These are phyloP conservation scores for Rosa lucieae DNA, from an alignment of 306 rosid genomes.

Conservation along the genomic window DNA sequence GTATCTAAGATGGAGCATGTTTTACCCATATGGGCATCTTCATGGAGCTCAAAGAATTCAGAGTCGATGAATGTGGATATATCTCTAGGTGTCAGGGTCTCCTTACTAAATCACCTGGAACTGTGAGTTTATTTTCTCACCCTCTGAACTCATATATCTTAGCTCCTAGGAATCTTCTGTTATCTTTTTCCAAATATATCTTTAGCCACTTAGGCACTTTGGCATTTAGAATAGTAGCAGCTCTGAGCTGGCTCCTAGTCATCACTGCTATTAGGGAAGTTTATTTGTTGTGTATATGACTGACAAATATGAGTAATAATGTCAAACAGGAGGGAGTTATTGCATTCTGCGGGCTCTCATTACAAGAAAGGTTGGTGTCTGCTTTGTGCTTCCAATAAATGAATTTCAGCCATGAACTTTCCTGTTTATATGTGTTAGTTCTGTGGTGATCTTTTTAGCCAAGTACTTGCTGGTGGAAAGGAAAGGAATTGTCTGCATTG, in stretches of 20 bases:
- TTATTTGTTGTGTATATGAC: not conserved
- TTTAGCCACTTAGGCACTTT: not conserved
- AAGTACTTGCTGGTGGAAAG: slow-evolving; percentile 86
- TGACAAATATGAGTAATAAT: slow-evolving; percentile 25
- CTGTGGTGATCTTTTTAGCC: slow-evolving; percentile 39
- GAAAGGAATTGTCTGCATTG: slow-evolving; percentile 53
- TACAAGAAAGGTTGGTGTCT: slow-evolving; percentile 59
- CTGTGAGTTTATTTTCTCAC: slow-evolving; percentile 49
- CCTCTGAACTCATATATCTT: not conserved
- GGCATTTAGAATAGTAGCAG: slow-evolving; percentile 12
- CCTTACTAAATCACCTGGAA: slow-evolving; percentile 62
- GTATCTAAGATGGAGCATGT: slow-evolving; percentile 78
- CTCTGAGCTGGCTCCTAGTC: slow-evolving; percentile 21
- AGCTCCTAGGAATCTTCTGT: slow-evolving; percentile 3
- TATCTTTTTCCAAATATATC: not conserved
- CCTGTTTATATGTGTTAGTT: slow-evolving; percentile 18
- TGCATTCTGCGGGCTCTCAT: slow-evolving; percentile 61
- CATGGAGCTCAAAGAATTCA: slow-evolving; percentile 51
- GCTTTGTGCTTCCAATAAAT: not conserved
- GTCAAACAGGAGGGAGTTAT: slow-evolving; percentile 51
- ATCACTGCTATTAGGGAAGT: not conserved
- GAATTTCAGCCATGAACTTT: slow-evolving; percentile 19
- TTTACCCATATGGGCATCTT: slow-evolving; percentile 54
- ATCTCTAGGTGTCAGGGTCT: slow-evolving; percentile 67
- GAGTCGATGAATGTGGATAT: no score